These are phyloP conservation scores for Alternaria novae-zelandiae DNA, from an alignment of 2,329 filamentous ascomycete species.

Conservation along the genomic window DNA sequence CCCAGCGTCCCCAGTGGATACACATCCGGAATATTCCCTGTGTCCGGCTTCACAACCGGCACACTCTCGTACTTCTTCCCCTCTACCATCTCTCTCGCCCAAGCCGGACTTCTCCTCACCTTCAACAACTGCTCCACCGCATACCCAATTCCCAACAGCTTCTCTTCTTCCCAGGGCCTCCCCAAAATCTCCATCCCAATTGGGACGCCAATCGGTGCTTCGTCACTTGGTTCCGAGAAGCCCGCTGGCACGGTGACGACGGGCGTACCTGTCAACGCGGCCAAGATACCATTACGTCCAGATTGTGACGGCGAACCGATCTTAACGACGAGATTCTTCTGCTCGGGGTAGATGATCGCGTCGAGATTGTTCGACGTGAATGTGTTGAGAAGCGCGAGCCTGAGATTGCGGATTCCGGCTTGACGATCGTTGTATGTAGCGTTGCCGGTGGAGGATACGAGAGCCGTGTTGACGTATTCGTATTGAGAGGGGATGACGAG, in stretches of 20 bases:
- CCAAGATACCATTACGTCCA: constrained; percentile 66
- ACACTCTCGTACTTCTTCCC: constrained; percentile 51
- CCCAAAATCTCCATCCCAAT: constrained; percentile 71
- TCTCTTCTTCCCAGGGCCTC: constrained; percentile 61
- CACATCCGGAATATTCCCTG: constrained; percentile 48
- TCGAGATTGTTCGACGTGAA: constrained; percentile 60
- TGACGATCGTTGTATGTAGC: constrained; percentile 57
- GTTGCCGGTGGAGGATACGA: constrained; percentile 60
- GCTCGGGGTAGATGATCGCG: constrained; percentile 69
- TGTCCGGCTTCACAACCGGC: constrained; percentile 55
- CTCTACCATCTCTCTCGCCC: constrained; percentile 52
- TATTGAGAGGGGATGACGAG: constrained; percentile 67
- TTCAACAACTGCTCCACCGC: constrained; percentile 56
- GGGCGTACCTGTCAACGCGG: constrained; percentile 60
- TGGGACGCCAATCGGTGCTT: constrained; percentile 64
- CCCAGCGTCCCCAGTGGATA: constrained; percentile 59
- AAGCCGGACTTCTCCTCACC: constrained; percentile 56
- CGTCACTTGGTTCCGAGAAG: constrained; percentile 56
- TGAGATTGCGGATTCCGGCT: constrained; percentile 60
- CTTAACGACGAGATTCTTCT: constrained; percentile 67
- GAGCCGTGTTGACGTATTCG: constrained; percentile 59
- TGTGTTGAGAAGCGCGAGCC: constrained; percentile 56
- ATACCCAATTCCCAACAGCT: constrained; percentile 62
- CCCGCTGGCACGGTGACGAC: constrained; percentile 62
- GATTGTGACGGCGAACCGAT: constrained; percentile 63